phyloP scores from a whole-genome alignment of 306 rosid genomes.

The Trichosanthes cucumerina region DNA sequence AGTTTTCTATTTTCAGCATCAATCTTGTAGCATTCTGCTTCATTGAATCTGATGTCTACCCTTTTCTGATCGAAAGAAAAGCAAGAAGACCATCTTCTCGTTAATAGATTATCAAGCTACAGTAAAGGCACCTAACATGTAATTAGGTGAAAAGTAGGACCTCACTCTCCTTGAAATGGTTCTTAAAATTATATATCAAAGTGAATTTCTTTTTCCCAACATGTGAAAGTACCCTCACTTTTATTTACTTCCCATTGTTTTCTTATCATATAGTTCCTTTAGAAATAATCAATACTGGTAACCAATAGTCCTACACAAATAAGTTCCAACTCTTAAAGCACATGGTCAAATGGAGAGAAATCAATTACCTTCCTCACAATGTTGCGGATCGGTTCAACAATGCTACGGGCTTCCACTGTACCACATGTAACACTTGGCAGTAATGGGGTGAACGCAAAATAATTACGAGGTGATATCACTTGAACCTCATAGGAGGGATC shows the following conservation, averaged over 20 bases:
- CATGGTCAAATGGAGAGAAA: background rate
- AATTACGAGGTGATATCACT: slow-evolving; percentile 84
- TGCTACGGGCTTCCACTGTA: slow-evolving; percentile 87
- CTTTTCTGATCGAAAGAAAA: slow-evolving; percentile 45
- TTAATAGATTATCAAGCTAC: background rate
- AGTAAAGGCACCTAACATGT: background rate
- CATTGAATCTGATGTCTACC: slow-evolving; percentile 44
- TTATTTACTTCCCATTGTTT: background rate
- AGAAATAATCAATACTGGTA: background rate
- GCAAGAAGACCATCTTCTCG: background rate
- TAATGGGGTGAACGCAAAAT: slow-evolving; percentile 87
- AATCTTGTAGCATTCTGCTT: slow-evolving; percentile 83
- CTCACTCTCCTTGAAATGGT: background rate
- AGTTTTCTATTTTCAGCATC: slow-evolving; percentile 79
- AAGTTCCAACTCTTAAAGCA: background rate
- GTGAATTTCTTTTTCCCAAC: background rate
- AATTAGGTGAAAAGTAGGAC: background rate
- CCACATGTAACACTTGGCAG: slow-evolving; percentile 94
- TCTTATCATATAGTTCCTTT: background rate
- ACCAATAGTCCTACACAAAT: background rate
- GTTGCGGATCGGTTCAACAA: slow-evolving; percentile 84
- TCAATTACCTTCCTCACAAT: slow-evolving; percentile 54
- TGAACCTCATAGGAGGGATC: slow-evolving; percentile 64
- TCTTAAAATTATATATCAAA: background rate
- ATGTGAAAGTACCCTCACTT: background rate